Evolutionary conservation across 2,329 filamentous ascomycete species (phyloP).

Genomic region (Metarhizium anisopliae): DNA sequence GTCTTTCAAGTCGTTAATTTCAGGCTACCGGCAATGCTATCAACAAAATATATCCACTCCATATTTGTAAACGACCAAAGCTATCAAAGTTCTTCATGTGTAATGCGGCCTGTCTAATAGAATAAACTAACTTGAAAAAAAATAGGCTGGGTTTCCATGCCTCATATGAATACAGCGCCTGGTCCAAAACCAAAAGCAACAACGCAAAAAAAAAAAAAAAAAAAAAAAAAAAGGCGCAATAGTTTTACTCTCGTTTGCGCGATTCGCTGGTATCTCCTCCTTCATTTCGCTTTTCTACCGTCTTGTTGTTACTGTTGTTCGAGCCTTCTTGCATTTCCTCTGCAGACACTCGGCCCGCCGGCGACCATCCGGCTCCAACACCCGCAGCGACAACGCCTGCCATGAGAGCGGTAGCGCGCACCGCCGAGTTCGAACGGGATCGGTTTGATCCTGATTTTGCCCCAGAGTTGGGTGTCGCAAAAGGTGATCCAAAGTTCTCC

Average conservation of each 20-base stretch:
- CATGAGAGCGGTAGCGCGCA: slow-evolving; percentile 71
- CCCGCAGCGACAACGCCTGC: slow-evolving; percentile 73
- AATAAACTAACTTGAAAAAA: no score
- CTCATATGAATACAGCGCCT: no score
- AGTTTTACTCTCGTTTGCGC: slow-evolving; percentile 16
- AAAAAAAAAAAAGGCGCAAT: neutral
- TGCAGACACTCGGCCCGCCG: slow-evolving; percentile 42
- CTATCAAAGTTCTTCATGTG: neutral
- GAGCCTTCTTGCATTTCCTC: slow-evolving; percentile 14
- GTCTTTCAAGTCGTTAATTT: no score
- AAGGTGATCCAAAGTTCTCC: slow-evolving; percentile 41
- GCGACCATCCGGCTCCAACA: slow-evolving; percentile 69
- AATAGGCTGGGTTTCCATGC: no score
- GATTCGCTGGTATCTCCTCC: slow-evolving; percentile 13
- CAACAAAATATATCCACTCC: no score
- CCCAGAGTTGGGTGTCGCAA: slow-evolving; percentile 50
- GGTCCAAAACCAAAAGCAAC: neutral
- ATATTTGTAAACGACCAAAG: neutral
- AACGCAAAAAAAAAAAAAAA: neutral
- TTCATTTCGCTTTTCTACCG: slow-evolving; percentile 9
- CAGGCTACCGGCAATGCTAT: no score
- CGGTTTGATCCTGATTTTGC: slow-evolving; percentile 59
- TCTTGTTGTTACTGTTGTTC: neutral
- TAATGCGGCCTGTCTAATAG: neutral
- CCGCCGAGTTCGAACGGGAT: slow-evolving; percentile 58